Percentiles rank a stretch among this genome's conserved stretches.
These are phyloP conservation scores for Neofusicoccum ribis DNA, from an alignment of 2,329 filamentous ascomycete genomes.

Conservation along the genomic window DNA sequence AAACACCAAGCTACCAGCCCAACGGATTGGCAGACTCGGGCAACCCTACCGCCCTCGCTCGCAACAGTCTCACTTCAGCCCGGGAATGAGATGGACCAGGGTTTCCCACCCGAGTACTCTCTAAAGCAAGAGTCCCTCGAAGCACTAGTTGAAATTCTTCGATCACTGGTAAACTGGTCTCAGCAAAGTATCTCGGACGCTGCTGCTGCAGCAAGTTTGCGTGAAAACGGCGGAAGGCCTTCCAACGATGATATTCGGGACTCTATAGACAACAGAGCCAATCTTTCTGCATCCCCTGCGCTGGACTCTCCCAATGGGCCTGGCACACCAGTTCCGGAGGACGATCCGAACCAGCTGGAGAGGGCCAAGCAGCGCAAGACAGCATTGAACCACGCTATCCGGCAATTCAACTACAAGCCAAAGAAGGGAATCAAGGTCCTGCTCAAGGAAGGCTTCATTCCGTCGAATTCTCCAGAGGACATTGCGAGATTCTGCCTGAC, in stretches of 20 bases:
- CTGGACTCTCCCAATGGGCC: constrained; percentile 13
- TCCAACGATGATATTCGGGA: constrained; percentile 63
- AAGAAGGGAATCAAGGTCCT: constrained; percentile 88
- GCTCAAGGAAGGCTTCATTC: constrained; percentile 82
- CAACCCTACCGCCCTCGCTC: constrained; percentile 82
- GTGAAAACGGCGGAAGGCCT: constrained; percentile 46
- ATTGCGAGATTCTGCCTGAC: constrained; percentile 80
- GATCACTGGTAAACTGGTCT: constrained; percentile 92
- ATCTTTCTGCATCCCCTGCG: constrained; percentile 18
- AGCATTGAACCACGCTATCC: constrained; percentile 82
- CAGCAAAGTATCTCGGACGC: constrained; percentile 61
- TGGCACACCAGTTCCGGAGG: constrained; percentile 57
- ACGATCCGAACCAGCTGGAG: constrained; percentile 92
- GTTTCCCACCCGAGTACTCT: constrained; percentile 83
- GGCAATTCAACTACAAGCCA: constrained; percentile 96
- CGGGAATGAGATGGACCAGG: constrained; percentile 60
- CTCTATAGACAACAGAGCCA: constrained; percentile 70
- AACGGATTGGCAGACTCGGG: constrained; percentile 80
- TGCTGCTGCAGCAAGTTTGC: constrained; percentile 35
- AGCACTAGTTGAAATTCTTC: constrained; percentile 81
- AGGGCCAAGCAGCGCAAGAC: constrained; percentile 94
- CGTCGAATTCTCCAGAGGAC: constrained; percentile 73
- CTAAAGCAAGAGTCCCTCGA: constrained; percentile 89
- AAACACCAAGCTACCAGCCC: constrained; percentile 53
- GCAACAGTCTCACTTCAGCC: constrained; percentile 72